phyloP scores from a whole-genome alignment of 129 eudicot species.

The Arctium minus region DNA sequence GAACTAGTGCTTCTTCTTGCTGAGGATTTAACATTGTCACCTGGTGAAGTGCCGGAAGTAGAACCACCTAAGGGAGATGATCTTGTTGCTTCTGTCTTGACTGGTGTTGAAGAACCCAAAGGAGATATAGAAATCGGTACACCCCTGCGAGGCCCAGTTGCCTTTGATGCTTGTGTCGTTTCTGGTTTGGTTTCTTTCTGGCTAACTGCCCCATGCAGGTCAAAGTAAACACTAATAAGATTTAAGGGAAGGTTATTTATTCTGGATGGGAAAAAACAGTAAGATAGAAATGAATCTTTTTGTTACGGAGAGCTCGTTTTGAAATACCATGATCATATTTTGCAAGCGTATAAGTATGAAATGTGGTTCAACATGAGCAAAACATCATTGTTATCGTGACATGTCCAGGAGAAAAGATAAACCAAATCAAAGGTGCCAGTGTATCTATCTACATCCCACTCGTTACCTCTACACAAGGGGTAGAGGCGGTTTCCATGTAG shows the following conservation, averaged over 20 bases:
- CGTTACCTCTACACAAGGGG: too few relatives aligned
- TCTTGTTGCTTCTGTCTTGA: conserved; percentile 2
- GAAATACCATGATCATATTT: background rate
- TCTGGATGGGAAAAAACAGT: background rate
- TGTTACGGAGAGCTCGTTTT: background rate
- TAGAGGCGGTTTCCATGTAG: too few relatives aligned
- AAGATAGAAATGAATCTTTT: too few relatives aligned
- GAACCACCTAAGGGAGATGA: background rate
- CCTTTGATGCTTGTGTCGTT: conserved; percentile 1
- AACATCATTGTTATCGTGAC: too few relatives aligned
- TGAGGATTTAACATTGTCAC: conserved; percentile 1
- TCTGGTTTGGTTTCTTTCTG: background rate
- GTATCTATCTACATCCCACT: too few relatives aligned
- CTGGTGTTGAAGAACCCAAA: background rate
- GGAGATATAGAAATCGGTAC: background rate
- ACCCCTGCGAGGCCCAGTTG: background rate
- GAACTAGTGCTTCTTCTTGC: conserved; percentile 3
- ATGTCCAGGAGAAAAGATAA: too few relatives aligned
- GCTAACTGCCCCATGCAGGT: background rate
- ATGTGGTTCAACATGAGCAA: too few relatives aligned
- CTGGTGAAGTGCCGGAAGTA: background rate
- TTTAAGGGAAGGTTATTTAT: background rate
- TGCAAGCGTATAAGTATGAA: too few relatives aligned
- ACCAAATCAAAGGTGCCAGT: too few relatives aligned
- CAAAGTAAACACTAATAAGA: background rate